A percentile compares a stretch with the other conserved stretches of the same genome.
Evolutionary conservation across 768 basidiomycete genomes (phyloP).

Genomic region (Lactarius vividus): DNA sequence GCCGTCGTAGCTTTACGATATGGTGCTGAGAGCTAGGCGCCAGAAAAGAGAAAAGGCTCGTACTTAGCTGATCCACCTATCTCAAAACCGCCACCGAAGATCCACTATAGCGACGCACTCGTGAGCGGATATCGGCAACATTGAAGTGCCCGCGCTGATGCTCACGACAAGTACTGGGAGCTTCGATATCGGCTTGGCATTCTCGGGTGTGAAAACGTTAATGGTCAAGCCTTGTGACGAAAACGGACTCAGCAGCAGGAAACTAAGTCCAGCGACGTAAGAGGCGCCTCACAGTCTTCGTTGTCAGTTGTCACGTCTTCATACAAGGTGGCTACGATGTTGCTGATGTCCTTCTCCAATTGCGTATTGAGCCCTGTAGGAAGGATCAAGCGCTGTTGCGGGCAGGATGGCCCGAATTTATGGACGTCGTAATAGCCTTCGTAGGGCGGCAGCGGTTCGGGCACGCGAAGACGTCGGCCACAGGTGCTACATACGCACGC

Average conservation of each 20-base stretch:
- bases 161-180: slow-evolving; percentile 27
- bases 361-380: slow-evolving; percentile 1
- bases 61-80: slow-evolving; percentile 26
- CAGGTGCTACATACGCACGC: slow-evolving; percentile 8
- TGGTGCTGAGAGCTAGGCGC: background rate
- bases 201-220: slow-evolving; percentile 21
- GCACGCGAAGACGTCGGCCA: slow-evolving; percentile 27
- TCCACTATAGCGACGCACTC: slow-evolving; percentile 11
- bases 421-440: slow-evolving; percentile 26
- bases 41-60: background rate
- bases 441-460: slow-evolving; percentile 25
- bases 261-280: background rate
- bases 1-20: slow-evolving; percentile 19
- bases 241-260: background rate
- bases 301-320: slow-evolving; percentile 20
- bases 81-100: slow-evolving; percentile 27
- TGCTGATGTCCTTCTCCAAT: slow-evolving; percentile 11
- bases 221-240: slow-evolving; percentile 24
- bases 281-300: slow-evolving; percentile 24
- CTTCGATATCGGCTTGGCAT: background rate
- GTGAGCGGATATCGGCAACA: background rate
- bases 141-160: no score
- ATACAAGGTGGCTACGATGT: slow-evolving; percentile 16
- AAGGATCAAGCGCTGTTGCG: slow-evolving; percentile 28
- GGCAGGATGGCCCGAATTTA: slow-evolving; percentile 31